These are phyloP conservation scores for Phlyctochytrium bullatum DNA, from an alignment of 192 early-diverging fungal genomes.

Conservation along the genomic window DNA sequence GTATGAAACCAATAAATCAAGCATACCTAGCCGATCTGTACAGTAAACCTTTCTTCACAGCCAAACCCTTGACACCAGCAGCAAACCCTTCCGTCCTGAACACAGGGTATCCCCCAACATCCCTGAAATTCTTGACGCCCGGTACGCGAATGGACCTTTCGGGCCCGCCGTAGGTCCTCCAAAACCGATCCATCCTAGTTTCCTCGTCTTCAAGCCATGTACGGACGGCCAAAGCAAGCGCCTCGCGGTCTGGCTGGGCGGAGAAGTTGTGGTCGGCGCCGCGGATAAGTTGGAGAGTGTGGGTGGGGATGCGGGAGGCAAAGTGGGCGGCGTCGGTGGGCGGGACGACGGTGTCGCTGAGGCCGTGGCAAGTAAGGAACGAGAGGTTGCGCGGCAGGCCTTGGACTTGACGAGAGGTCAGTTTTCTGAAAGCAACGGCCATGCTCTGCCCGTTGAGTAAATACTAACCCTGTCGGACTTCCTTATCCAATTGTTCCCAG, in stretches of 20 bases:
- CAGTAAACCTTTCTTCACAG: background rate
- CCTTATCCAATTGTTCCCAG: background rate
- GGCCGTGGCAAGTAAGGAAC: background rate
- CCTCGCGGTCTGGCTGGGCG: slow-evolving; percentile 34
- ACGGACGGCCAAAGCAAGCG: slow-evolving; percentile 40
- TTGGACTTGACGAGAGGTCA: background rate
- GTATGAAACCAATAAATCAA: background rate
- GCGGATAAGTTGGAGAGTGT: slow-evolving; percentile 12
- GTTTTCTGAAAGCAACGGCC: too few species aligned
- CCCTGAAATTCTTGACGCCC: slow-evolving; percentile 3
- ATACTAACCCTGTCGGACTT: background rate
- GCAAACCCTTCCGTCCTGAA: background rate
- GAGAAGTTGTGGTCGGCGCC: slow-evolving; percentile 28
- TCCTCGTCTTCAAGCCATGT: background rate
- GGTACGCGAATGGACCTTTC: background rate
- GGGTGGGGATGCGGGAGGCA: slow-evolving; percentile 13
- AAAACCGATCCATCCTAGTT: slow-evolving; percentile 10
- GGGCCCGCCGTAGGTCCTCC: background rate
- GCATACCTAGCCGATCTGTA: background rate
- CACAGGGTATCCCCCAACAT: background rate
- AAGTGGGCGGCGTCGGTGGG: slow-evolving; percentile 14
- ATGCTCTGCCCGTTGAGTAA: background rate
- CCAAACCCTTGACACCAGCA: background rate
- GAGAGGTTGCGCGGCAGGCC: background rate
- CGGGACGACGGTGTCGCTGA: background rate